Evolutionary conservation across 192 early-diverging fungal genomes (phyloP).

Genomic region (Chytriomyces sp.): DNA sequence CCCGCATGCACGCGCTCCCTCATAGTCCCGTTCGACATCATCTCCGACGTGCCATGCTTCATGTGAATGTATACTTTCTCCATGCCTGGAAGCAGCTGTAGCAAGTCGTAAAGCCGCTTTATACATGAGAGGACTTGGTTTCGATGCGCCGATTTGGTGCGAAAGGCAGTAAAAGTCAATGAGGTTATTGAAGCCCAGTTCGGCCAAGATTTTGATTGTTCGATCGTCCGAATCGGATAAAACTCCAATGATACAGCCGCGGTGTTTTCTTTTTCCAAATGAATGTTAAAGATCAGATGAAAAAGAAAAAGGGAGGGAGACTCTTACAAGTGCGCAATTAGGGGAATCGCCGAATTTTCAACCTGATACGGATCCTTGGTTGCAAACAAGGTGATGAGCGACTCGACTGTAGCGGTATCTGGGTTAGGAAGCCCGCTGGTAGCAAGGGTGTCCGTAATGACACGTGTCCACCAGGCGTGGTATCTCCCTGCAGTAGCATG

Average conservation of each 20-base stretch:
- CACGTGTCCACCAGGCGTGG: not conserved
- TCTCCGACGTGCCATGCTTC: not conserved
- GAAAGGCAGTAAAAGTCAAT: conserved; percentile 29
- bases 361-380: not conserved
- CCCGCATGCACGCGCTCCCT: conserved; percentile 3
- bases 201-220: conserved; percentile 2
- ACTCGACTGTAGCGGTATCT: not conserved
- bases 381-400: not conserved
- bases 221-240: conserved; percentile 25
- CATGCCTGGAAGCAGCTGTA: not conserved
- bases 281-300: not conserved
- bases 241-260: not conserved
- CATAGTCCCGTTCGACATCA: conserved; percentile 16
- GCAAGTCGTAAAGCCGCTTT: conserved; percentile 19
- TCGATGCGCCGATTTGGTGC: conserved; percentile 9
- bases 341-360: not conserved
- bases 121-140: conserved; percentile 34
- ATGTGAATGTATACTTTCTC: not conserved
- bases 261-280: not conserved
- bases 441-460: not conserved
- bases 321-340: not conserved
- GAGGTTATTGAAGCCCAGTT: not conserved
- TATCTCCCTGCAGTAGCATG: not conserved
- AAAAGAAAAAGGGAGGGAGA: too few relatives aligned
- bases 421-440: not conserved